Evolutionary conservation across 345 rosid genomes (phyloP), one percentile per base, ranked within the genome.

Genomic region (Erysimum cheiranthoides): DNA sequence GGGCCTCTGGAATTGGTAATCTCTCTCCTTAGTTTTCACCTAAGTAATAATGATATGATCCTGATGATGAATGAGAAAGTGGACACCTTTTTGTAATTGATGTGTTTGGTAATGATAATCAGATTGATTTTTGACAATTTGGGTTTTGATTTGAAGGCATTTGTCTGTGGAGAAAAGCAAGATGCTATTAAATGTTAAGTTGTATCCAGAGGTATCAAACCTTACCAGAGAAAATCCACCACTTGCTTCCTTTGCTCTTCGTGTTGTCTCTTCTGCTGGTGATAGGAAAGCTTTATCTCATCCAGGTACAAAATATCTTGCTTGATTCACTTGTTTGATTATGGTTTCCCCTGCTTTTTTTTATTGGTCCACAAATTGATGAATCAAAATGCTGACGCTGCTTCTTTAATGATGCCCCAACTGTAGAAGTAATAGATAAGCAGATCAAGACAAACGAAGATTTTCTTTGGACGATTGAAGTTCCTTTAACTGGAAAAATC

Each of bases 1-100:
- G 83, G 99, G 99, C 75, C 83, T 78, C 36, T 94, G 98, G 98
- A 90, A 90, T 69, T 94, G 98, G 98, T 94, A 30, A 30, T 11
- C 77, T 21, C 56, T 76, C 58, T 46, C 8, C 0, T 6, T 31
- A 6, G 5, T 7, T 13, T 61, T 52, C 39, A 61, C 32, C 67
- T 56, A 31, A 53, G 11, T 49, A 64, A 42, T 64, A 14, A 57
- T 27, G 16, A 35, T 54, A 43, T 4, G 4, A 40, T 46, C 25
- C 25, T 21, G 25, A 21, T 49, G 65, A 27, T 67, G 38, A n/a
- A 52, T 61, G 64, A 56, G 21, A 54, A 51, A 71, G 60, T 34
- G 13, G 28, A 38, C 18, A 36, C 71, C 68, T 39, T 77, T 59
- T 12, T 52, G 57, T 46, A 13, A n/a, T 58, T 59, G 16, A 31